Evolutionary conservation across 1,284 basidiomycete genomes (phyloP), one percentile per base, ranked within the genome.

Genomic region (Austroboletus rostrupii): DNA sequence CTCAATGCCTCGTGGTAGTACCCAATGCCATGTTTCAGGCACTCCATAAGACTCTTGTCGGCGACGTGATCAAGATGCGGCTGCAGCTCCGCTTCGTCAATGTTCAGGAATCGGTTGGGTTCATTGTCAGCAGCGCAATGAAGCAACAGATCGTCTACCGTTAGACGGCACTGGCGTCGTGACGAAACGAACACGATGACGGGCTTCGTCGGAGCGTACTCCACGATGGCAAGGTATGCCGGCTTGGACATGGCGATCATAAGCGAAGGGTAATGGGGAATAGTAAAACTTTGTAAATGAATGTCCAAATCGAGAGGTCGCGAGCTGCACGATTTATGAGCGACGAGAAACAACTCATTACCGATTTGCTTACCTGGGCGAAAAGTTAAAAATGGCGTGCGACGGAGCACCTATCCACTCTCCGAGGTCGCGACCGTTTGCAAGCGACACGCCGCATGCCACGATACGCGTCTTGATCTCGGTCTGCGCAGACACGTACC

Each of bases 211-310:
- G 85, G 79, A 0, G 96, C 87, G 62, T 96, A 86, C 66, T 99
- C 96, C 38, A 87, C 75, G 58, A 98, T 92, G 26, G 95, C 86
- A 14, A 99, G 81, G 66, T 98, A 99, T 0, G 95, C 92, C 0
- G 96, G 97, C 68, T 99, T 99, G 23, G 95, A 96, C 97, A 99
- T 99, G 31, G 94, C 83, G 52, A 99, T 91, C 96, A 99, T 99
- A 48, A 99, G 76, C 0, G 92, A 97, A 0, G 97, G 95, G 83
- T 97, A 98, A 64, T 99, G 97, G 11, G 95, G 92, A 39, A 97
- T 92, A 41, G 82, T 85, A 77, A 97, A 99, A 42, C 88, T 93
- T 66, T 98, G 96, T 9, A 99, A 74, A 63, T 99, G 96, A 43
- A 99, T 96, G 59, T 99, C 95, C 83, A 99, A 90, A 53, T 97